phyloP scores from a whole-genome alignment of 768 basidiomycete genomes.

The Strobilomyces dryophilus region DNA sequence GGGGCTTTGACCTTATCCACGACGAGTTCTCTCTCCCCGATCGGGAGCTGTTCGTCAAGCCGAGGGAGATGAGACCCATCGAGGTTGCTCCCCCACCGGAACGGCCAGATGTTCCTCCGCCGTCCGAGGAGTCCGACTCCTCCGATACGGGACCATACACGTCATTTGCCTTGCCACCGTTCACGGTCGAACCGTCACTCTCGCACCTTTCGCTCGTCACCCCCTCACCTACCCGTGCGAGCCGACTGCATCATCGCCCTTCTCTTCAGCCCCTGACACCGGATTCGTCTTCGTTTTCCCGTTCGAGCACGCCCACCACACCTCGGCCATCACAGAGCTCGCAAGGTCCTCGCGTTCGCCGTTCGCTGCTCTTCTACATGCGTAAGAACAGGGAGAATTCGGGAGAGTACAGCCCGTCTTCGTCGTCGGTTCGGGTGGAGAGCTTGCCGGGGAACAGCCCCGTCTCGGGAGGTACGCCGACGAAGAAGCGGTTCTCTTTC shows the following conservation, averaged over 20 bases:
- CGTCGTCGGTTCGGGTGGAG: constrained; percentile 21
- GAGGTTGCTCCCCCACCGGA: constrained; percentile 26
- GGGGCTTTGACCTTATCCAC: constrained; percentile 38
- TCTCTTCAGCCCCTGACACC: constrained; percentile 29
- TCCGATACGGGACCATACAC: constrained; percentile 31
- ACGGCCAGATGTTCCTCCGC: constrained; percentile 12
- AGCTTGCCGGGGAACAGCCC: constrained; percentile 8
- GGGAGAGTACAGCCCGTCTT: constrained; percentile 22
- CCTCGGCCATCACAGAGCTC: constrained; percentile 23
- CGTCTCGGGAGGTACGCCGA: not conserved
- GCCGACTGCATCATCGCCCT: constrained; percentile 17
- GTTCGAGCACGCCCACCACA: constrained; percentile 29
- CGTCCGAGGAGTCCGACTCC: constrained; percentile 26
- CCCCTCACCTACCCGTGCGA: constrained; percentile 15
- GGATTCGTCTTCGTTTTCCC: constrained; percentile 29
- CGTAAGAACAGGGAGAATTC: constrained; percentile 22
- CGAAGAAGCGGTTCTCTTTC: constrained; percentile 29
- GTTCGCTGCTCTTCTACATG: constrained; percentile 31
- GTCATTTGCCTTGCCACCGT: constrained; percentile 28
- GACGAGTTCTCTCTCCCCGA: constrained; percentile 32
- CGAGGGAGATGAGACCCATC: constrained; percentile 28
- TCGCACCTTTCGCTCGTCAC: constrained; percentile 19
- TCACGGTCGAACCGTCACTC: constrained; percentile 20
- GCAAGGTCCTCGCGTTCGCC: constrained; percentile 24
- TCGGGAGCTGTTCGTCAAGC: constrained; percentile 27